Conservation (phyloP, 2,329 filamentous ascomycete species). For the Aureobasidium leucospermi region DNA sequence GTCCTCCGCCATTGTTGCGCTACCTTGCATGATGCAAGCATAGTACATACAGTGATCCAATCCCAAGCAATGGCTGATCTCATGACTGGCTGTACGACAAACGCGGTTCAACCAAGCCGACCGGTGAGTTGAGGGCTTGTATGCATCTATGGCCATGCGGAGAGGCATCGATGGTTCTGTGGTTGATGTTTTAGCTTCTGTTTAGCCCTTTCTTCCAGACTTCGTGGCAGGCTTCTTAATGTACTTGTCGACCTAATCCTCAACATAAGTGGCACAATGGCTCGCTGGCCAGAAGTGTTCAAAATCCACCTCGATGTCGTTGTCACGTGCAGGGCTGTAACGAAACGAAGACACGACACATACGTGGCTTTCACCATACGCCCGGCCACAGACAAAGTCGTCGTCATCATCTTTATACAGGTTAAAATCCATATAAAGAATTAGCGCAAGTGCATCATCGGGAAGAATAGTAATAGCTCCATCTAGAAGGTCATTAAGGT, state of each 20-base stretch:
- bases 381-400: slow-evolving; percentile 58
- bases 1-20: slow-evolving; percentile 51
- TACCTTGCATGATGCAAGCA: slow-evolving; percentile 58
- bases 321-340: slow-evolving; percentile 47
- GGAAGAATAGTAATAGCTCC: not conserved
- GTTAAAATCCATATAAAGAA: slow-evolving; percentile 55
- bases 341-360: slow-evolving; percentile 55
- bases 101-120: slow-evolving; percentile 48
- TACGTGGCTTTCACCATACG: slow-evolving; percentile 58
- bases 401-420: slow-evolving; percentile 60
- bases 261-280: not conserved
- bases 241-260: too few species aligned
- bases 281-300: not conserved
- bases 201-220: too few species aligned
- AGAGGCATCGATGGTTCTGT: too few species aligned
- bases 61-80: slow-evolving; percentile 62
- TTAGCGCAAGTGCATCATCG: slow-evolving; percentile 48
- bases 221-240: too few species aligned
- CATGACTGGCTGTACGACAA: slow-evolving; percentile 54
- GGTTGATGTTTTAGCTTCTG: too few species aligned
- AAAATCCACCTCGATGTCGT: not conserved
- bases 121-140: too few species aligned
- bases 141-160: too few species aligned
- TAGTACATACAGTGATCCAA: slow-evolving; percentile 60
- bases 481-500: not conserved